Evolutionary conservation across 2,329 filamentous ascomycete genomes (phyloP).

Genomic region (Colletotrichum ledebouriae): DNA sequence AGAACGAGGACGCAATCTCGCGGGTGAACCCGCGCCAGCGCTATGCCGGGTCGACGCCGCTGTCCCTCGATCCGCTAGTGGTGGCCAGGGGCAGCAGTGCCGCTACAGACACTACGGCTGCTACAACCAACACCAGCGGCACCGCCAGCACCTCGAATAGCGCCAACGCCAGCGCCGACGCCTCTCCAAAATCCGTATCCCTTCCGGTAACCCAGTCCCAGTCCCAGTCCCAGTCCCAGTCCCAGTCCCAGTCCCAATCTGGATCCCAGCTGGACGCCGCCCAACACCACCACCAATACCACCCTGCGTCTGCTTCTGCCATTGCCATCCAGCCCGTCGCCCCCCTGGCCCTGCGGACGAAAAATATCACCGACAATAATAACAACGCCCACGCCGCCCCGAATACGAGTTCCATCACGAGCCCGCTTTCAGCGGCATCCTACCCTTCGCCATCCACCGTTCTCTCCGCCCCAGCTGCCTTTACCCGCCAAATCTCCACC

Average conservation of each 20-base stretch:
- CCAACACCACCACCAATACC: conserved; percentile 1
- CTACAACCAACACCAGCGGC: not conserved
- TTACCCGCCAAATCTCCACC: conserved; percentile 33
- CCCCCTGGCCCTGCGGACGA: conserved; percentile 34
- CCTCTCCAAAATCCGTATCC: conserved; percentile 21
- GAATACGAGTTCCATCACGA: conserved; percentile 40
- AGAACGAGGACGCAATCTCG: conserved; percentile 27
- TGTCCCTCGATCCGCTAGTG: conserved; percentile 39
- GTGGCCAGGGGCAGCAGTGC: conserved; percentile 33
- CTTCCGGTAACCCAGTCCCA: conserved; percentile 8
- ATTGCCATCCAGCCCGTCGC: conserved; percentile 14
- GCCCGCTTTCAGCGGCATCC: conserved; percentile 29
- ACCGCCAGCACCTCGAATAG: too few species aligned
- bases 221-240: too few species aligned
- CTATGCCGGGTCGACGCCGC: conserved; percentile 42
- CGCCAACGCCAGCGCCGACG: not conserved
- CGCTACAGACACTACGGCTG: conserved; percentile 17
- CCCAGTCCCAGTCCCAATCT: conserved; percentile 23
- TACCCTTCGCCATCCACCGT: conserved; percentile 27
- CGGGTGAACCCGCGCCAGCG: conserved; percentile 32
- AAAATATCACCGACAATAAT: conserved; percentile 27
- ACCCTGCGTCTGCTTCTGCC: conserved; percentile 1
- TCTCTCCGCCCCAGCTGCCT: conserved; percentile 33
- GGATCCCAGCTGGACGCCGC: not conserved
- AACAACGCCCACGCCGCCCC: conserved; percentile 9